Base-by-base conservation (phyloP, 2,329 filamentous ascomycete species). In the Pleoardoris graminearum region DNA sequence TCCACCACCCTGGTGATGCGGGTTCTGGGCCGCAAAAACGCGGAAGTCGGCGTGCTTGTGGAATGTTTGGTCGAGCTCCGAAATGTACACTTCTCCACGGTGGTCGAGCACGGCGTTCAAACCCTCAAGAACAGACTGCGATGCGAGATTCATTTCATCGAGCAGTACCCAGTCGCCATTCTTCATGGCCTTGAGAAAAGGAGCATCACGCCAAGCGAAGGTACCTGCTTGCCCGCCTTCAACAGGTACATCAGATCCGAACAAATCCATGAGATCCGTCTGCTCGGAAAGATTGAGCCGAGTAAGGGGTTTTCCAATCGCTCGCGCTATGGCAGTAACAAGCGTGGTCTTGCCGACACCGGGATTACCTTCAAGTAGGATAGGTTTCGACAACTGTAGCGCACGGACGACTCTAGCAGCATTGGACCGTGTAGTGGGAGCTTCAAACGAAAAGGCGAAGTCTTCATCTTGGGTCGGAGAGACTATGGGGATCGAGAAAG, bases 91-190 rank as follows among this genome's bases (percentile, higher is more conserved):
- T 72, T 97, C 90, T 53, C 94, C 93, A 73, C 95, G 86, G 71
- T 99, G 95, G 72, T 99, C 94, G 25, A 99, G 82, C 76, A 94
- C 97, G 19, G 94, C 93, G 62, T 99, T 99, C 27, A 99, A 79
- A 57, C 94, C 95, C 76, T 99, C 94, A 1, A 99, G 82, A 1
- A 99, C 92, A 4, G 93, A 96, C 70, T 99, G 94, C 0, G 93
- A 97, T 1, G 95, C 94, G 58, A 99, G 77, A 66, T 99, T 99
- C 94, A 99, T 99, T 77, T 99, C 94, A 67, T 99, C 94, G 0
- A 99, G 81, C 23, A 99, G 79, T 10, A 99, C 94, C 94, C 94
- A 99, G 63, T 96, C 90, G 23, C 94, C 94, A 52, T 85, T 89
- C 69, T 97, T 94, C 93, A 99, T 97, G 0, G 94, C 94, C 69